phyloP scores from a whole-genome alignment of 2,329 filamentous ascomycete species.

The Penicillium sp. region DNA sequence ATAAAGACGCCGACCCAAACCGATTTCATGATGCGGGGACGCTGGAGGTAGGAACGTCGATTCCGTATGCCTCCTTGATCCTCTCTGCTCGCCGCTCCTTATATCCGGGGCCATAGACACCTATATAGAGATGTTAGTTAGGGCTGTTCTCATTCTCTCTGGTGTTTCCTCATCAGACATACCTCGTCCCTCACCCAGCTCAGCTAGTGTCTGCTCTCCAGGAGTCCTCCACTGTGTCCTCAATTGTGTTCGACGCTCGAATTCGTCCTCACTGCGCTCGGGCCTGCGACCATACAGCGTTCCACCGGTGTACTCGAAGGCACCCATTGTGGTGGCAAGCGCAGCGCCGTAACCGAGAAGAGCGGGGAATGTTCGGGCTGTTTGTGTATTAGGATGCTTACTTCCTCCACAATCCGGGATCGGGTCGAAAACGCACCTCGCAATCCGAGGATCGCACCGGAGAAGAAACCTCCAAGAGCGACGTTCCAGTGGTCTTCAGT shows the following conservation, averaged over 20 bases:
- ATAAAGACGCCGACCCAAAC: conserved; percentile 27
- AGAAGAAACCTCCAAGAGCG: conserved; percentile 75
- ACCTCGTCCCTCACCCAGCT: conserved; percentile 89
- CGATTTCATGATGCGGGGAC: conserved; percentile 45
- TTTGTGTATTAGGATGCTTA: conserved; percentile 22
- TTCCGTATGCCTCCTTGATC: conserved; percentile 84
- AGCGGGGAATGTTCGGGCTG: conserved; percentile 70
- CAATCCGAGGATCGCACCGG: conserved; percentile 74
- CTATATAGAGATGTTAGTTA: conserved; percentile 52
- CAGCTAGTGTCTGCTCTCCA: conserved; percentile 76
- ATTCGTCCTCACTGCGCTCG: conserved; percentile 70
- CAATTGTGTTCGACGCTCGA: conserved; percentile 74
- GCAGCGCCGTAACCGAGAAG: conserved; percentile 70
- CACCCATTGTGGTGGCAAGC: conserved; percentile 63
- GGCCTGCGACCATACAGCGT: conserved; percentile 60
- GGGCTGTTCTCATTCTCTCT: background rate
- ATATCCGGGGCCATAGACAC: conserved; percentile 80
- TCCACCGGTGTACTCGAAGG: conserved; percentile 72
- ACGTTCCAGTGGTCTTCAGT: conserved; percentile 81
- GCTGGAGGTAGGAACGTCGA: conserved; percentile 74
- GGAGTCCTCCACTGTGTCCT: conserved; percentile 76
- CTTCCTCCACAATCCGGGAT: background rate
- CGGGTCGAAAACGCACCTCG: conserved; percentile 60
- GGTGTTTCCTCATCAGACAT: conserved; percentile 37
- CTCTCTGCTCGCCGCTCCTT: conserved; percentile 81